Evolutionary conservation across 2,329 filamentous ascomycete genomes (phyloP), one percentile per base, ranked within the genome.

Genomic region (Beauveria scarabaeidicola): DNA sequence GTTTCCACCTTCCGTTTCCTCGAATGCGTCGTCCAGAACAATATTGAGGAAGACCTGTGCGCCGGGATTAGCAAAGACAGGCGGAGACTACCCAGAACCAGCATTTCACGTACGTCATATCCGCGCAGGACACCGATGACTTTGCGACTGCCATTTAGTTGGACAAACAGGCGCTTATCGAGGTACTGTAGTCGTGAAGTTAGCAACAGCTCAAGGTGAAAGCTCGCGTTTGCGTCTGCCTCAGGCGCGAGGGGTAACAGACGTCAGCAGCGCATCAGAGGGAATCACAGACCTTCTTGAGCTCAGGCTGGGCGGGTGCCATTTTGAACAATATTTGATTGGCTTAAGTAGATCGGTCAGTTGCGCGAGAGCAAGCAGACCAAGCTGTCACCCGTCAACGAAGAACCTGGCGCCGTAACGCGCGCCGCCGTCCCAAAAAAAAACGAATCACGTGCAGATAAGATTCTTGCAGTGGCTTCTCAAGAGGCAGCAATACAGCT

Each of bases 221-320:
- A n/a, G 21, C 47, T 44, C 47, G 44, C n/a, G 11, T 29, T 13
- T 29, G 13, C 11, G 1, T 54, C 32, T 13, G 8, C 15, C 50
- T 17, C 29, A 17, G 10, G 47, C 43, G 3, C 41, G 23, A 25
- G 10, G 38, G 13, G 25, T 17, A 10, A 23, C 46, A 52, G 10
- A 8, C 3, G 1, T 3, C 19, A 27, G n/a, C 38, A 27, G 19
- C n/a, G 17, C 25, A 6, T 32, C 6, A 17, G 1, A 11, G 5
- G 10, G 61, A 0, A 43, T 6, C 1, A 43, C 66, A 27, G 77
- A 95, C 94, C 86, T 97, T 99, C 79, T 97, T 99, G 64, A 99
- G 85, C 80, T 99, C 95, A 69, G 94, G 94, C 78, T 97, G 94
- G 74, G 94, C 92, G 86, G 95, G 93, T 78, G 94, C 91, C 94